Conservation (phyloP, 1,284 basidiomycete genomes). For the Laetiporus sulphureus region DNA sequence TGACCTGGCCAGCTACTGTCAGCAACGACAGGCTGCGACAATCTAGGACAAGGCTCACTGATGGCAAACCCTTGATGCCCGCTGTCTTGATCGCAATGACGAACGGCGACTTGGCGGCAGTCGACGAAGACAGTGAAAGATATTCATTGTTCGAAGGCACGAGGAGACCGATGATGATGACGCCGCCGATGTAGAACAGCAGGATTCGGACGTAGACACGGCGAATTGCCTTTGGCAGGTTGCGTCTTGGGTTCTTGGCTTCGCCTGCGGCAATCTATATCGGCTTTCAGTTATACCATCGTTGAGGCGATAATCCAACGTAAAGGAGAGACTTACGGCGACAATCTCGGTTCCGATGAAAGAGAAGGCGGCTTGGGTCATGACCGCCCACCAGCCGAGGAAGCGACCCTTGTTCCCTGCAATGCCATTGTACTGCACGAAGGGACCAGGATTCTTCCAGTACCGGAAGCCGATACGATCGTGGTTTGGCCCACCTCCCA, state of each 20-base stretch:
- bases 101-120: conserved; percentile 74
- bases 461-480: conserved; percentile 45
- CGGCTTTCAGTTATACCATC: background rate
- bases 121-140: conserved; percentile 47
- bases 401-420: conserved; percentile 43
- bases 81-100: conserved; percentile 75
- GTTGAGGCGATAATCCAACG: background rate
- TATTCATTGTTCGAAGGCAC: conserved; percentile 60
- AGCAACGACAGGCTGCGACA: background rate
- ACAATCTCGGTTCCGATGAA: conserved; percentile 76
- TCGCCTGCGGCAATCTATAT: conserved; percentile 69
- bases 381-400: conserved; percentile 47
- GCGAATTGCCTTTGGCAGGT: conserved; percentile 61
- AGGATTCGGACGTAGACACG: conserved; percentile 69
- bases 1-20: conserved; percentile 39
- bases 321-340: conserved; percentile 42
- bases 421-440: conserved; percentile 37
- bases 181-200: conserved; percentile 60
- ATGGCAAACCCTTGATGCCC: conserved; percentile 75
- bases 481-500: conserved; percentile 51
- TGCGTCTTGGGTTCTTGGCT: conserved; percentile 62
- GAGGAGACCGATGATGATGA: conserved; percentile 65
- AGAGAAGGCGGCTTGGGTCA: conserved; percentile 63
- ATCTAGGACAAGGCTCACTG: conserved; percentile 34
- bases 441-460: conserved; percentile 52